phyloP scores from a whole-genome alignment of 2,329 filamentous ascomycete species.

The Colletotrichum tabaci region DNA sequence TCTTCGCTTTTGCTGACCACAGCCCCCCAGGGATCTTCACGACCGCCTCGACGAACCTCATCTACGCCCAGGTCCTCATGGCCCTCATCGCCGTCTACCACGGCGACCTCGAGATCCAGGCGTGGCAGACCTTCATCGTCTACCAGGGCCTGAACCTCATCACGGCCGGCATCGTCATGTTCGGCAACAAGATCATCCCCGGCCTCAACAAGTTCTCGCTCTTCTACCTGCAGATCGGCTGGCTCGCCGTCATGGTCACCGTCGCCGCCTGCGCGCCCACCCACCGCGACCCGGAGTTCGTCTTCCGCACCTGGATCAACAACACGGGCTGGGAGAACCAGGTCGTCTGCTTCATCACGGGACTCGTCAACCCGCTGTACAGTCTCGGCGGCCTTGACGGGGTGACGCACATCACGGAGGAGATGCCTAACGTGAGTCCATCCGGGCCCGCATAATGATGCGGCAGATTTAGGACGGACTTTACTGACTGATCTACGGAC shows the following conservation, averaged over 20 bases:
- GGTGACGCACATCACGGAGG: conserved; percentile 65
- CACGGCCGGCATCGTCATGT: conserved; percentile 61
- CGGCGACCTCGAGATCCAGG: conserved; percentile 55
- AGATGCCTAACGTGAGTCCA: conserved; percentile 63
- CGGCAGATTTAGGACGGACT: not conserved
- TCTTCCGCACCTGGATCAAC: conserved; percentile 67
- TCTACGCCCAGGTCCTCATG: conserved; percentile 59
- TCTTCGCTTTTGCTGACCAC: not conserved
- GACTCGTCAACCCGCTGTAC: conserved; percentile 64
- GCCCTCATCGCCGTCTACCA: conserved; percentile 59
- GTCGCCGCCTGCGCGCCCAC: conserved; percentile 62
- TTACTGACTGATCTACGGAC: not conserved
- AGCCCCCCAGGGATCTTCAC: conserved; percentile 58
- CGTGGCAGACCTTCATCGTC: conserved; percentile 65
- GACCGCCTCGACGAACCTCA: conserved; percentile 60
- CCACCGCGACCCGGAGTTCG: conserved; percentile 62
- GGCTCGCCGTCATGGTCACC: conserved; percentile 63
- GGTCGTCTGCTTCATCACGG: conserved; percentile 65
- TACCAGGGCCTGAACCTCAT: conserved; percentile 60
- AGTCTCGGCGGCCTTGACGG: conserved; percentile 63
- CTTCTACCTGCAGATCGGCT: conserved; percentile 62
- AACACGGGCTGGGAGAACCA: conserved; percentile 67
- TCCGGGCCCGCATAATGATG: not conserved
- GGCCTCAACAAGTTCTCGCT: conserved; percentile 61
- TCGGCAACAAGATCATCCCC: conserved; percentile 62